Percentiles rank a stretch among this genome's conserved stretches.
These are phyloP conservation scores for Tarenaya hassleriana DNA, from an alignment of 345 rosid species.

Conservation along the genomic window DNA sequence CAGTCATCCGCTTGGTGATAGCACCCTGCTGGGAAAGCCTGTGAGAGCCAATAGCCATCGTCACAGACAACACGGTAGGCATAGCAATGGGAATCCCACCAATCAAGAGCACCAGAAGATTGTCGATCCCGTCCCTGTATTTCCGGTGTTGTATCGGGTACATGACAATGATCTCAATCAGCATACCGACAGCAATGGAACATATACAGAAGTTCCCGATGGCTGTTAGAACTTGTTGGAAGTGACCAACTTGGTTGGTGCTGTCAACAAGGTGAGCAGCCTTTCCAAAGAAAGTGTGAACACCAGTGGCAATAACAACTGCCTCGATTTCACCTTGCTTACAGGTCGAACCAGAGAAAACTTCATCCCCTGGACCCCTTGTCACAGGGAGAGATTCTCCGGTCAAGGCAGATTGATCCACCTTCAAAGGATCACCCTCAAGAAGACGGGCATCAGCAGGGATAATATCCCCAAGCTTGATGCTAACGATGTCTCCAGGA, in stretches of 20 bases:
- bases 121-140: constrained; percentile 73
- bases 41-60: constrained; percentile 91
- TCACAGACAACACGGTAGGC: constrained; percentile 69
- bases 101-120: constrained; percentile 75
- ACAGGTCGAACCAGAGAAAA: constrained; percentile 82
- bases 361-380: constrained; percentile 57
- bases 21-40: constrained; percentile 73
- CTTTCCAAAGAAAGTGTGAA: constrained; percentile 81
- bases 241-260: constrained; percentile 84
- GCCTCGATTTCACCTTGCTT: constrained; percentile 91
- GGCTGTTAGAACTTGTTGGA: constrained; percentile 71
- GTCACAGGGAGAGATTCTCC: too few species aligned
- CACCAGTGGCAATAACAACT: constrained; percentile 81
- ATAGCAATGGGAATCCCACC: constrained; percentile 93
- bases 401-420: too few species aligned
- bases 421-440: constrained; percentile 77
- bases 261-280: constrained; percentile 89
- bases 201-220: constrained; percentile 88
- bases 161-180: constrained; percentile 70
- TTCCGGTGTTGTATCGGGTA: constrained; percentile 63
- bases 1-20: constrained; percentile 88
- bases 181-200: constrained; percentile 62
- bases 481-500: constrained; percentile 78
- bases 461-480: constrained; percentile 76
- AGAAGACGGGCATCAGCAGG: constrained; percentile 95